phyloP scores from a whole-genome alignment of 345 rosid genomes.

The Euphorbia lathyris region DNA sequence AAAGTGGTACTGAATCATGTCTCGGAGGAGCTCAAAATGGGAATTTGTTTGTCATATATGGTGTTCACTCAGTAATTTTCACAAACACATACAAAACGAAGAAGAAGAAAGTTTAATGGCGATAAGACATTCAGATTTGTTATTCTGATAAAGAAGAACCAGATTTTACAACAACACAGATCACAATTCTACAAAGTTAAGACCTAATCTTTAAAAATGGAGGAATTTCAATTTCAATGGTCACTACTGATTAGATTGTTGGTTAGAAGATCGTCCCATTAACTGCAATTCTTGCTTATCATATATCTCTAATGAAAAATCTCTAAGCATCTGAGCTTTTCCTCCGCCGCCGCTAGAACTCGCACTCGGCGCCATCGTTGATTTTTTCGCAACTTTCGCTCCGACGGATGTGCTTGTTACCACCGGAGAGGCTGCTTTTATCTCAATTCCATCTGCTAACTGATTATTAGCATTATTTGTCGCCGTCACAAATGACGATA shows the following conservation, averaged over 20 bases:
- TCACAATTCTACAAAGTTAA: not conserved
- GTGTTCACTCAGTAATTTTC: not conserved
- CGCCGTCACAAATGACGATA: slow-evolving; percentile 29
- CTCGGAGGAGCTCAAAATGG: not conserved
- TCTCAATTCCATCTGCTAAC: slow-evolving; percentile 11
- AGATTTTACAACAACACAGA: not conserved
- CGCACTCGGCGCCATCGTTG: slow-evolving; percentile 47
- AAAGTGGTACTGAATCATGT: no score
- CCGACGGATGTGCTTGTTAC: slow-evolving; percentile 29
- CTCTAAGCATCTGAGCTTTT: slow-evolving; percentile 37
- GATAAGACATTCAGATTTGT: not conserved
- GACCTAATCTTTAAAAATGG: not conserved
- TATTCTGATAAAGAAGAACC: not conserved
- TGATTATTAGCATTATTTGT: not conserved
- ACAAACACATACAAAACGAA: not conserved
- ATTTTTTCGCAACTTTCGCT: slow-evolving; percentile 34
- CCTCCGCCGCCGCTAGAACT: slow-evolving; percentile 23
- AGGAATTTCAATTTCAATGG: not conserved
- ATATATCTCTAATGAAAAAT: slow-evolving; percentile 41
- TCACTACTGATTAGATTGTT: not conserved
- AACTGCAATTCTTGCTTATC: slow-evolving; percentile 43
- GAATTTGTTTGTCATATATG: not conserved
- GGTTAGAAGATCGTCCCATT: slow-evolving; percentile 25
- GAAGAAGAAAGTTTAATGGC: not conserved
- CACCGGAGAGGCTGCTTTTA: slow-evolving; percentile 15